These are phyloP conservation scores for Rusavskia elegans DNA, from an alignment of 495 filamentous ascomycete genomes.

Conservation along the genomic window DNA sequence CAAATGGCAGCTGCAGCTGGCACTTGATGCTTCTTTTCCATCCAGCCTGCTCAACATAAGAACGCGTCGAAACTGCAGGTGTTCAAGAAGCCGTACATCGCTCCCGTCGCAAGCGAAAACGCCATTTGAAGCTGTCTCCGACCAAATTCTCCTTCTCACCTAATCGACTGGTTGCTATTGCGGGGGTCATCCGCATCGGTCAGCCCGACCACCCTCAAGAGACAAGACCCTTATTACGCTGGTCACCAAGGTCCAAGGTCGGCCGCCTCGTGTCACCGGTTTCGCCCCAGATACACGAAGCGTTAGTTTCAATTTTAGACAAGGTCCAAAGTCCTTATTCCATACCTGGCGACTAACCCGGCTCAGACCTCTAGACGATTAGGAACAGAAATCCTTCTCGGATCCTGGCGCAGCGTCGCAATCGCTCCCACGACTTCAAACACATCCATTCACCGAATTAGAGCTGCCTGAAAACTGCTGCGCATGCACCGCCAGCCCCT, in stretches of 20 bases:
- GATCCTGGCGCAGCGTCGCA: not conserved
- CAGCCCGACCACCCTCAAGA: not conserved
- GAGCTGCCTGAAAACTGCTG: not conserved
- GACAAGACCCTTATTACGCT: not conserved
- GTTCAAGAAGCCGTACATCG: not conserved
- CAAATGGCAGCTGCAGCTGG: constrained; percentile 1
- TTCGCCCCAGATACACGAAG: not conserved
- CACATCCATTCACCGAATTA: not conserved
- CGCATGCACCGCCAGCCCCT: not conserved
- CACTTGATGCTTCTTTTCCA: constrained; percentile 1
- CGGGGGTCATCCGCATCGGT: not conserved
- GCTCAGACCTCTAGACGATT: not conserved
- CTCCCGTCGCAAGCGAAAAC: constrained; percentile 4
- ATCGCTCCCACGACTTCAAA: not conserved
- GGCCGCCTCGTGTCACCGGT: not conserved
- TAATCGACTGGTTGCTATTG: not conserved
- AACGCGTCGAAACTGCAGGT: not conserved
- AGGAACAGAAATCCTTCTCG: not conserved
- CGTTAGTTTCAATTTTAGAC: not conserved
- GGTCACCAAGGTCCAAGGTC: not conserved
- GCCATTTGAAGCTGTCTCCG: not conserved
- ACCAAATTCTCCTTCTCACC: not conserved
- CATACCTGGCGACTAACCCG: too few relatives aligned
- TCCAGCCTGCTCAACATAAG: not conserved
- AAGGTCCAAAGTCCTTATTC: not conserved